Evolutionary conservation across 2,329 filamentous ascomycete genomes (phyloP).

Genomic region (Pseudogymnoascus sp.): DNA sequence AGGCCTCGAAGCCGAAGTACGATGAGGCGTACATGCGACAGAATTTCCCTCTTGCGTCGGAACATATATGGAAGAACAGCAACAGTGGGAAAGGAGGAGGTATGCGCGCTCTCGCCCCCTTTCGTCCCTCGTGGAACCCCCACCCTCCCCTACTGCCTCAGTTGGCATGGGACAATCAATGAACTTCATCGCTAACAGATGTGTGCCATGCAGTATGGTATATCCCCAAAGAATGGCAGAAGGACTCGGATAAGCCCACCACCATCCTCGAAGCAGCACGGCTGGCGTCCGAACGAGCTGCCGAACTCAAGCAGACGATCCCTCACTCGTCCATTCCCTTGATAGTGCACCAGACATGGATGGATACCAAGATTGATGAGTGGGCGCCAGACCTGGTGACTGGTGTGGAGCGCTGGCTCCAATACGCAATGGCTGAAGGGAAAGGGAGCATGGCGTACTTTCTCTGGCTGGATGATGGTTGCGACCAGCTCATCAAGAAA

Average conservation of each 20-base stretch:
- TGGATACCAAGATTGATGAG: conserved; percentile 22
- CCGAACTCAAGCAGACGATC: conserved; percentile 12
- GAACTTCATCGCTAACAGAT: background rate
- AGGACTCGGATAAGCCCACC: conserved; percentile 13
- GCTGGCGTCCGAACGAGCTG: conserved; percentile 19
- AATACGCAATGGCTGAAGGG: conserved; percentile 16
- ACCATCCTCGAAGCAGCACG: conserved; percentile 26
- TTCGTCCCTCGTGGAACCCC: background rate
- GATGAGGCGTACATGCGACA: background rate
- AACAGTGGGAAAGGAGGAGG: conserved; percentile 4
- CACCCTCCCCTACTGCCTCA: background rate
- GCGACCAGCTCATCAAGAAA: conserved; percentile 23
- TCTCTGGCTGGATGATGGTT: conserved; percentile 30
- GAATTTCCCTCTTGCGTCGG: background rate
- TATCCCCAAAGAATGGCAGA: conserved; percentile 4
- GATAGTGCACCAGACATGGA: conserved; percentile 31
- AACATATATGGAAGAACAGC: background rate
- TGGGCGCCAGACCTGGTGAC: conserved; percentile 23
- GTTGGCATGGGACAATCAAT: background rate
- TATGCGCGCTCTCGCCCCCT: background rate
- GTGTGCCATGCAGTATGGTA: conserved; percentile 9
- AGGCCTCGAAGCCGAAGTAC: background rate
- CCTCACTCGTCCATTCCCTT: conserved; percentile 26
- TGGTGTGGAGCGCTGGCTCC: conserved; percentile 28
- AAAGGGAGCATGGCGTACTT: conserved; percentile 26